Percentiles rank a stretch among this genome's conserved stretches.
phyloP scores from a whole-genome alignment of 345 rosid species.

The Atalantia buxifolia region DNA sequence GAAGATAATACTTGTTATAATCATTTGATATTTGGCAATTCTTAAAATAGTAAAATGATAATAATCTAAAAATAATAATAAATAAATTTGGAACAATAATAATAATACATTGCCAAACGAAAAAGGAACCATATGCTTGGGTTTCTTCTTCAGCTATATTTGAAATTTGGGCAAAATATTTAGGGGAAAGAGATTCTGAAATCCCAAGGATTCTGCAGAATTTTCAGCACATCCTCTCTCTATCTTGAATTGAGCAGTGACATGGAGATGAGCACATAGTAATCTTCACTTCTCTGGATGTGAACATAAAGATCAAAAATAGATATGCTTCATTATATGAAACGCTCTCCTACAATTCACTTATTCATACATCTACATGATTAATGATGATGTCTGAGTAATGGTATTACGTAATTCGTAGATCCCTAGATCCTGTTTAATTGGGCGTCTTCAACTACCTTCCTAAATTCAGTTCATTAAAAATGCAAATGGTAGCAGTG shows the following conservation, averaged over 20 bases:
- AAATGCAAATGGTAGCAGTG: background rate
- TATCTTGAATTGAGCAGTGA: background rate
- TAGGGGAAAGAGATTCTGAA: background rate
- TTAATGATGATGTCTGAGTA: background rate
- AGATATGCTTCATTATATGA: background rate
- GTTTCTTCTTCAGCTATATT: background rate
- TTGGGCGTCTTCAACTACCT: background rate
- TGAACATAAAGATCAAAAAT: background rate
- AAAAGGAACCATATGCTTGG: background rate
- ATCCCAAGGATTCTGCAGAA: background rate
- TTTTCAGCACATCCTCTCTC: background rate
- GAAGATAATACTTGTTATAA: too few species aligned
- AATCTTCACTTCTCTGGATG: background rate
- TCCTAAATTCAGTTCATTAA: background rate
- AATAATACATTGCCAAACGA: background rate
- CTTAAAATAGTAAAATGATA: too few species aligned
- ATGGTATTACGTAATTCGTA: background rate
- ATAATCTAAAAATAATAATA: too few species aligned
- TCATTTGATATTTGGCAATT: too few species aligned
- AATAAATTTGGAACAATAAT: background rate
- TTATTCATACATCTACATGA: background rate
- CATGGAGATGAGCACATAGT: background rate
- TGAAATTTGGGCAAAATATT: background rate
- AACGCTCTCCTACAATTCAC: background rate
- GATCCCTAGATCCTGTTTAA: background rate